These are phyloP conservation scores for Saccharomycopsis sp. DNA, from an alignment of 805 yeast genomes.

Conservation along the genomic window DNA sequence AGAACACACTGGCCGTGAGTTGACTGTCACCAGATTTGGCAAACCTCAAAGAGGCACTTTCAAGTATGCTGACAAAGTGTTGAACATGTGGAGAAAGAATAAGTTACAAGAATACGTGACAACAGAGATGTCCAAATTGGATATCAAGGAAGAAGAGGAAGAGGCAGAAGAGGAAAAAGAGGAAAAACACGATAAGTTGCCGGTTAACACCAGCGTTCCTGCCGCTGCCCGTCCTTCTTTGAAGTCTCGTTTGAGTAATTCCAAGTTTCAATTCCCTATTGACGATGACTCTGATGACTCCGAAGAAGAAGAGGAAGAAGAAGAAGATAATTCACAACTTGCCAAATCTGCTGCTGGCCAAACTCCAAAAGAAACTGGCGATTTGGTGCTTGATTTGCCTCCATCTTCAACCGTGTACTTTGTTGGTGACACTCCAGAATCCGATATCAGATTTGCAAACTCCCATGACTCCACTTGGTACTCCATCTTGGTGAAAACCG, in stretches of 20 bases:
- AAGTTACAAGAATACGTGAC: constrained; percentile 67
- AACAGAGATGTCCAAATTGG: constrained; percentile 33
- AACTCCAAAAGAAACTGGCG: constrained; percentile 4
- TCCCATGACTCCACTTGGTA: constrained; percentile 80
- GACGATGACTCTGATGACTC: constrained; percentile 26
- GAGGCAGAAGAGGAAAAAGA: constrained; percentile 31
- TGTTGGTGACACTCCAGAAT: constrained; percentile 87
- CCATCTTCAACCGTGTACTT: constrained; percentile 82
- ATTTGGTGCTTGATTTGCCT: constrained; percentile 43
- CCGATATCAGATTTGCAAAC: constrained; percentile 81
- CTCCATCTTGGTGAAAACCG: constrained; percentile 78
- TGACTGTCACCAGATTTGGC: constrained; percentile 77
- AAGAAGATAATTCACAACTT: constrained; percentile 20
- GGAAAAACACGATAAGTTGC: constrained; percentile 5
- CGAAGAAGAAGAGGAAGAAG: constrained; percentile 28
- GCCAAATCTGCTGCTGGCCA: constrained; percentile 6
- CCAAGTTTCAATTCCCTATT: constrained; percentile 21
- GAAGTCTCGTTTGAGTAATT: constrained; percentile 15
- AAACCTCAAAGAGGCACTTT: constrained; percentile 87
- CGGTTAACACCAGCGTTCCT: not conserved
- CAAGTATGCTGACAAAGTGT: constrained; percentile 70
- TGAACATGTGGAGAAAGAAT: constrained; percentile 70
- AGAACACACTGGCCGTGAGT: constrained; percentile 76
- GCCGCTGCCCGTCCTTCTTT: constrained; percentile 11
- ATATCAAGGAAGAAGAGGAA: constrained; percentile 32